Evolutionary conservation across 305 asterid species (phyloP).

Genomic region (Fraxinus angustifolia): DNA sequence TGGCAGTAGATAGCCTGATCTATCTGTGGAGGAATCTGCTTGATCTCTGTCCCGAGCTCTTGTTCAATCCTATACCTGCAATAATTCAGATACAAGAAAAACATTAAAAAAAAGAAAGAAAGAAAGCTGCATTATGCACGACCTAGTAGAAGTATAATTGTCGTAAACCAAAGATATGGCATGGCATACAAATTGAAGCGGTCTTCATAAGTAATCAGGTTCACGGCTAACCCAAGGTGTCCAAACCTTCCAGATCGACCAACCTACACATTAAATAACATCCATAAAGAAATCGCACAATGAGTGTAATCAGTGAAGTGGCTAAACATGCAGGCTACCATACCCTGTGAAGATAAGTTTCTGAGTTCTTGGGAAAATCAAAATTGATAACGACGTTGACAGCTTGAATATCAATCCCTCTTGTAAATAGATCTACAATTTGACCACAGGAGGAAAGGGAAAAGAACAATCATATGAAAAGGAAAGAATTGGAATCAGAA

Average conservation of each 20-base stretch:
- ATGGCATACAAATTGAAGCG: conserved; percentile 83
- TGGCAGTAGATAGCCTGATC: conserved; percentile 85
- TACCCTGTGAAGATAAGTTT: conserved; percentile 95
- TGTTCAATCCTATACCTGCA: conserved; percentile 89
- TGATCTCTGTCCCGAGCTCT: conserved; percentile 91
- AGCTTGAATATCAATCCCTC: conserved; percentile 98
- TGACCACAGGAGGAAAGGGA: background rate
- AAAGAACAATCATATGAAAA: background rate
- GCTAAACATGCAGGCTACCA: background rate
- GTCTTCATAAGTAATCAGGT: conserved; percentile 88
- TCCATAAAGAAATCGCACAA: conserved; percentile 2
- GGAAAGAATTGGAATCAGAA: background rate
- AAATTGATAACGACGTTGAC: conserved; percentile 91
- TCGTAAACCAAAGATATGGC: conserved; percentile 2
- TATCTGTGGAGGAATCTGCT: conserved; percentile 94
- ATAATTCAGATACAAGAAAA: background rate
- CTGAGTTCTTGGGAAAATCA: conserved; percentile 89
- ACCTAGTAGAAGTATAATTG: background rate
- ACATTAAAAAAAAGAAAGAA: background rate
- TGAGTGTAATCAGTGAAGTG: background rate
- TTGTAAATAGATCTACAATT: conserved; percentile 73
- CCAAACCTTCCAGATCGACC: conserved; percentile 98
- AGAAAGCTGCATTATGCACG: background rate
- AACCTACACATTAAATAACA: conserved; percentile 48
- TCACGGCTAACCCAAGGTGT: conserved; percentile 94